These are phyloP conservation scores for Diplodia mutila DNA, from an alignment of 2,329 filamentous ascomycete genomes.

Conservation along the genomic window DNA sequence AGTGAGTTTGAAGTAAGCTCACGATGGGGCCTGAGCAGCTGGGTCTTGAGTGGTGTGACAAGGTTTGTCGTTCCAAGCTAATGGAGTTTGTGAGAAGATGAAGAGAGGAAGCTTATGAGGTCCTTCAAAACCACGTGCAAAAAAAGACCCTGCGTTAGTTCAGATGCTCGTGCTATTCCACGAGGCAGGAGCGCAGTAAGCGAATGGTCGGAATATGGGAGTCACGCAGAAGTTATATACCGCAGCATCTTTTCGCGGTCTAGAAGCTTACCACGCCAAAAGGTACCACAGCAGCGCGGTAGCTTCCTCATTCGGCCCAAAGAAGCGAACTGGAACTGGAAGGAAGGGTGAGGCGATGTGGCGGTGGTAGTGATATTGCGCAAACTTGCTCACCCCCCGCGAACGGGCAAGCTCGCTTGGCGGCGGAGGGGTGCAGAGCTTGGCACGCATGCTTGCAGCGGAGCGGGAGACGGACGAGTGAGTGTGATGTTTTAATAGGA, in stretches of 20 bases:
- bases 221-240: not conserved
- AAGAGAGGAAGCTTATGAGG: not conserved
- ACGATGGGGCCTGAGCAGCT: not conserved
- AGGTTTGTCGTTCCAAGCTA: not conserved
- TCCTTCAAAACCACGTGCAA: not conserved
- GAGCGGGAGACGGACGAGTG: too few species aligned
- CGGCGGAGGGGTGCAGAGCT: not conserved
- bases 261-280: not conserved
- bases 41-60: not conserved
- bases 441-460: too few species aligned
- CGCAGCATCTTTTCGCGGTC: not conserved
- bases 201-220: not conserved
- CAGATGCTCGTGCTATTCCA: not conserved
- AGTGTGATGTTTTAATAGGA: too few species aligned
- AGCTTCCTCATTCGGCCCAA: not conserved
- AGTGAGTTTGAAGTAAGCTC: not conserved
- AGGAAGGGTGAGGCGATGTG: not conserved
- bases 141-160: not conserved
- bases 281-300: not conserved
- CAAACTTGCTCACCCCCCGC: slow-evolving; percentile 1
- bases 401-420: not conserved
- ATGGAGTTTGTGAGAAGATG: not conserved
- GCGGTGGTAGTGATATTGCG: not conserved
- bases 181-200: not conserved
- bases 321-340: not conserved